Evolutionary conservation across 2,329 filamentous ascomycete genomes (phyloP).

Genomic region (Colletotrichum siamense): DNA sequence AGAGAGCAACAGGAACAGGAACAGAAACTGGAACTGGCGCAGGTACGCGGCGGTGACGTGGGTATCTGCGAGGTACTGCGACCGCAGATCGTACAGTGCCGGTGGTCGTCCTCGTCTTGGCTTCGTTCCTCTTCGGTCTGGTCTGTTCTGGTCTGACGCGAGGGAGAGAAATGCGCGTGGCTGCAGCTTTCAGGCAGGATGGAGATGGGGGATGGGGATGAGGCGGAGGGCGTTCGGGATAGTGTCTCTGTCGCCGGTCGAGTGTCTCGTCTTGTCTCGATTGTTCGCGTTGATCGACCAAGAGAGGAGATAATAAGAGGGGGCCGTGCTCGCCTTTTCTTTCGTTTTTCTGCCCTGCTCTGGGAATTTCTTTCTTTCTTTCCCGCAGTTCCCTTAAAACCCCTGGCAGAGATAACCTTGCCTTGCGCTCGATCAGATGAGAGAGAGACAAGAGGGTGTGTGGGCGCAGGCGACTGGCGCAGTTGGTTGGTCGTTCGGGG

Average conservation of each 20-base stretch:
- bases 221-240: slow-evolving; percentile 6
- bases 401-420: background rate
- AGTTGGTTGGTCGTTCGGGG: slow-evolving; percentile 1
- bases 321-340: slow-evolving; percentile 5
- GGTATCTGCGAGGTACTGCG: background rate
- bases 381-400: background rate
- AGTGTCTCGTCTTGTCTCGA: slow-evolving; percentile 19
- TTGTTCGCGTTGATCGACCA: slow-evolving; percentile 11
- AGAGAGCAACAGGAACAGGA: background rate
- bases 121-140: background rate
- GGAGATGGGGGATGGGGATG: background rate
- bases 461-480: background rate
- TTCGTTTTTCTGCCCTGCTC: background rate
- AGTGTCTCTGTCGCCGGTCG: background rate
- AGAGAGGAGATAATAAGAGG: background rate
- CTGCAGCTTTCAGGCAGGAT: background rate
- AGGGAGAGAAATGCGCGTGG: background rate
- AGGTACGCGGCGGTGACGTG: slow-evolving; percentile 1
- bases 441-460: background rate
- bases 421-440: background rate
- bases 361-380: background rate
- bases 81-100: background rate
- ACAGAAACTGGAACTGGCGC: background rate
- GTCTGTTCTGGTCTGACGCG: background rate
- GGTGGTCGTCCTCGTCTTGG: background rate